Evolutionary conservation across 2,329 filamentous ascomycete genomes (phyloP).

Genomic region (Teratosphaeria nubilosa): DNA sequence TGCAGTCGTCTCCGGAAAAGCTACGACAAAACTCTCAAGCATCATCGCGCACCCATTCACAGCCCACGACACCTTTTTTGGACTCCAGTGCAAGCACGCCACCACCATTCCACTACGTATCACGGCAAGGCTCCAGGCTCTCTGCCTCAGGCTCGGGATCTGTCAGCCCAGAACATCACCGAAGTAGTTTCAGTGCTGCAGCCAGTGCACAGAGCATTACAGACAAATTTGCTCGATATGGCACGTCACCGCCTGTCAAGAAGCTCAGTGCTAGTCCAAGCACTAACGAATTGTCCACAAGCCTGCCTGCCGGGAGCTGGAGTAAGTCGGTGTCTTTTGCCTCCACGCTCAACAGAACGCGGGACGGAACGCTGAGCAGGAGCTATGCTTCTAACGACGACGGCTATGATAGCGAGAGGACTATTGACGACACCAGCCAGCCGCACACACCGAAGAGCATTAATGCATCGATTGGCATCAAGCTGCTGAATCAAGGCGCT

Average conservation of each 20-base stretch:
- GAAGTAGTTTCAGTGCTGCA: conserved; percentile 24
- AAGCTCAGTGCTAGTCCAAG: conserved; percentile 18
- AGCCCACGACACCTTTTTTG: conserved; percentile 20
- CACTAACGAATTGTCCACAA: conserved; percentile 19
- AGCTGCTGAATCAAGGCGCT: conserved; percentile 46
- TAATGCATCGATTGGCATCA: conserved; percentile 34
- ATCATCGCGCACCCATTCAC: conserved; percentile 19
- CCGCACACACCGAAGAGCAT: conserved; percentile 23
- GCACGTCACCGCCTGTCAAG: conserved; percentile 20
- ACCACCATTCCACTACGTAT: conserved; percentile 14
- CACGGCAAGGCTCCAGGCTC: conserved; percentile 13
- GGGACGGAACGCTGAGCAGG: conserved; percentile 22
- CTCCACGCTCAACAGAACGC: conserved; percentile 6
- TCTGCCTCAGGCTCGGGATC: conserved; percentile 20
- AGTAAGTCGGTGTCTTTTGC: conserved; percentile 29
- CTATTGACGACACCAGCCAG: conserved; percentile 27
- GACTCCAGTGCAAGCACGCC: conserved; percentile 21
- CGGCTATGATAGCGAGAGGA: conserved; percentile 24
- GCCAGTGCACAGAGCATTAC: conserved; percentile 25
- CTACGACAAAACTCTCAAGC: conserved; percentile 8
- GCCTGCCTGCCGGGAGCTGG: conserved; percentile 33
- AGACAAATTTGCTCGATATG: conserved; percentile 22
- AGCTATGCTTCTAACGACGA: conserved; percentile 17
- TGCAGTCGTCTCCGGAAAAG: conserved; percentile 7
- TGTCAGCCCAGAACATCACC: conserved; percentile 22